phyloP scores from a whole-genome alignment of 1,284 basidiomycete species.

The Ceratobasidium sp. region DNA sequence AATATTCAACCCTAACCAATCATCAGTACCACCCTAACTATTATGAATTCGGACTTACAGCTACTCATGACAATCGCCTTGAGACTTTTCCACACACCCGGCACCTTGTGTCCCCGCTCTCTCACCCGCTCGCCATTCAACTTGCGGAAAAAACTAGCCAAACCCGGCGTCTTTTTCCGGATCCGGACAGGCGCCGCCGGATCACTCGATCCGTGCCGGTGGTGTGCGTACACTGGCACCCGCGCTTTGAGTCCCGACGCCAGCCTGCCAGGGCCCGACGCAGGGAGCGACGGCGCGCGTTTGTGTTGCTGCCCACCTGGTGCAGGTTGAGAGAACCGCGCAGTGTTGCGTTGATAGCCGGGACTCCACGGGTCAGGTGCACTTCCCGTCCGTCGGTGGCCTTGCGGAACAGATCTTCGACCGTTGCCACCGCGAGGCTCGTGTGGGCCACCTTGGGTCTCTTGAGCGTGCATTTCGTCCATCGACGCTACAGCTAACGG shows the following conservation, averaged over 20 bases:
- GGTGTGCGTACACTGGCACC: slow-evolving; percentile 34
- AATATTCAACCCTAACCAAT: slow-evolving; percentile 43
- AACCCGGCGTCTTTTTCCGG: slow-evolving; percentile 11
- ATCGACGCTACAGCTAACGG: slow-evolving; percentile 17
- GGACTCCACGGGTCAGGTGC: slow-evolving; percentile 35
- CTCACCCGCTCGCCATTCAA: slow-evolving; percentile 11
- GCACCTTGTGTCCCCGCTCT: slow-evolving; percentile 29
- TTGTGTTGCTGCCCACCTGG: slow-evolving; percentile 3
- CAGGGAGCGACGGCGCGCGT: not conserved
- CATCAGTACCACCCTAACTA: too few species aligned
- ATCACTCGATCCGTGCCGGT: slow-evolving; percentile 6
- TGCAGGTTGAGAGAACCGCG: slow-evolving; percentile 18
- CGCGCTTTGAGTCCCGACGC: not conserved
- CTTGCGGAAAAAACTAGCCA: slow-evolving; percentile 28
- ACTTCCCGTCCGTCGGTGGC: slow-evolving; percentile 30
- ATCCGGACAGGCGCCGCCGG: slow-evolving; percentile 5
- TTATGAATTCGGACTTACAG: slow-evolving; percentile 40
- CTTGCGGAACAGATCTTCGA: not conserved
- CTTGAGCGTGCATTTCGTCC: slow-evolving; percentile 27
- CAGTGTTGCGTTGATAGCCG: slow-evolving; percentile 25
- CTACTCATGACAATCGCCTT: slow-evolving; percentile 37
- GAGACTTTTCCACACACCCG: slow-evolving; percentile 22
- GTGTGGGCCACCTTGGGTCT: not conserved
- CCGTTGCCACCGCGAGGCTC: not conserved
- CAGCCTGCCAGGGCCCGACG: not conserved